Base-by-base conservation (phyloP, 352 stramenopile species). In the Pythium insidiosum region DNA sequence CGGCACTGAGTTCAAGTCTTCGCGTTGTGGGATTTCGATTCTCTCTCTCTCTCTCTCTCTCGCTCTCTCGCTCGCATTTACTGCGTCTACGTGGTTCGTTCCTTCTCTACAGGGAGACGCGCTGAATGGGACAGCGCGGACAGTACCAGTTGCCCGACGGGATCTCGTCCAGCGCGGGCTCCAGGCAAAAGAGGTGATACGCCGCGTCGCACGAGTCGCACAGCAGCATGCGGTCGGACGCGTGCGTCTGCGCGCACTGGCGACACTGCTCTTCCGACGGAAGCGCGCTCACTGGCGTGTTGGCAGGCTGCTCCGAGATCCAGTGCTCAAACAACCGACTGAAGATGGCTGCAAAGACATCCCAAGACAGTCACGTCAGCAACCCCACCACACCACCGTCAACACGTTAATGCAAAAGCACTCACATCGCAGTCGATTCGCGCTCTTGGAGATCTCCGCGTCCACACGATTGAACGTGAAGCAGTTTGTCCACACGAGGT, bases 171-270 rank as follows among this genome's bases (percentile, higher is more conserved):
- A 90, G 61, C 15, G 73, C 67, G 30, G 79, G 79, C 20, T 71
- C 53, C 5, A 90, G 68, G 55, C 82, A 94, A 52, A 85, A 88
- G 39, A 82, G 67, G 47, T 94, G 82, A 53, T 89, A 89, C 7
- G 77, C 74, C 5, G 69, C 82, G 50, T 94, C 82, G 41, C 82
- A 94, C 43, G 74, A 89, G 50, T 91, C 78, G 36, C 82, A 94
- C 16, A 92, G 53, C 36, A 92, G 50, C 75, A 91, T 89, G 31
- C 59, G 78, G 46, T 91, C 75, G 19, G 72, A 70, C 10, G 66
- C 66, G 25, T 87, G 70, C 44, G 75, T 75, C 46, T 85, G 58
- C 2, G 54, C 41, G 31, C 82, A 94, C 24, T 68, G 61, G 26
- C 73, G 72, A 30, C 81, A 93, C 31, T 74, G 64, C 39, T 89